Percentiles rank a stretch among this genome's conserved stretches.
These are phyloP conservation scores for Gymnopilus junonius DNA, from an alignment of 768 basidiomycete species.

Conservation along the genomic window DNA sequence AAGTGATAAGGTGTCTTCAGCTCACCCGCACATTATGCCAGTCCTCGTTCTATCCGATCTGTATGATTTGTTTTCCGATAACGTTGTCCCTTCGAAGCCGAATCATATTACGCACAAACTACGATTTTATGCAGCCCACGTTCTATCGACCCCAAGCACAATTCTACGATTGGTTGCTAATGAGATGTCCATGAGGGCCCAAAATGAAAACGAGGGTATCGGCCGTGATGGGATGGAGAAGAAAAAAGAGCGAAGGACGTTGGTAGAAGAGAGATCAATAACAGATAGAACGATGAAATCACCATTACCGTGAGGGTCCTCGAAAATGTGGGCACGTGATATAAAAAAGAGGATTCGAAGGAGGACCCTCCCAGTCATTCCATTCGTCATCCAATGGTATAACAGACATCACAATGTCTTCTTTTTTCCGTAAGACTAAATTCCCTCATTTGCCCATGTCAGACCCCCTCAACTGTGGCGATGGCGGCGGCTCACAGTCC, in stretches of 20 bases:
- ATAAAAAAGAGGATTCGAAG: not conserved
- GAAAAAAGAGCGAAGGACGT: not conserved
- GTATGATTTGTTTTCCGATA: conserved; percentile 40
- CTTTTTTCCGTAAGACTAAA: conserved; percentile 16
- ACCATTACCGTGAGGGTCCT: conserved; percentile 32
- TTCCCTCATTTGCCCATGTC: conserved; percentile 8
- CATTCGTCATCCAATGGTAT: conserved; percentile 17
- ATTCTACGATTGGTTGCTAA: conserved; percentile 40
- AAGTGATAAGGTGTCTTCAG: conserved; percentile 26
- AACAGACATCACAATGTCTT: conserved; percentile 10
- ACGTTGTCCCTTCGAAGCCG: conserved; percentile 7
- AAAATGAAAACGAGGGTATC: conserved; percentile 1
- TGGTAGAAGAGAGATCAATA: not conserved
- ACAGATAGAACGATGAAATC: conserved; percentile 2
- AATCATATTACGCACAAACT: conserved; percentile 63
- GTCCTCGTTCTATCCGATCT: conserved; percentile 64
- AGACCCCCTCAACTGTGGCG: conserved; percentile 45
- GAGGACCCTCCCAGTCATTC: conserved; percentile 41
- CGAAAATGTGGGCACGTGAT: conserved; percentile 22
- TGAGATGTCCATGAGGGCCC: conserved; percentile 35
- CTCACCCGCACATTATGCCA: conserved; percentile 43
- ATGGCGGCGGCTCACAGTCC: conserved; percentile 54
- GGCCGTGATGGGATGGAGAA: not conserved
- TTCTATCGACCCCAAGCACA: conserved; percentile 50
- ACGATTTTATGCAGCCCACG: conserved; percentile 70